Percentiles rank a stretch among this genome's conserved stretches.
These are phyloP conservation scores for Rhamnella rubrinervis DNA, from an alignment of 331 rosid genomes.

Conservation along the genomic window DNA sequence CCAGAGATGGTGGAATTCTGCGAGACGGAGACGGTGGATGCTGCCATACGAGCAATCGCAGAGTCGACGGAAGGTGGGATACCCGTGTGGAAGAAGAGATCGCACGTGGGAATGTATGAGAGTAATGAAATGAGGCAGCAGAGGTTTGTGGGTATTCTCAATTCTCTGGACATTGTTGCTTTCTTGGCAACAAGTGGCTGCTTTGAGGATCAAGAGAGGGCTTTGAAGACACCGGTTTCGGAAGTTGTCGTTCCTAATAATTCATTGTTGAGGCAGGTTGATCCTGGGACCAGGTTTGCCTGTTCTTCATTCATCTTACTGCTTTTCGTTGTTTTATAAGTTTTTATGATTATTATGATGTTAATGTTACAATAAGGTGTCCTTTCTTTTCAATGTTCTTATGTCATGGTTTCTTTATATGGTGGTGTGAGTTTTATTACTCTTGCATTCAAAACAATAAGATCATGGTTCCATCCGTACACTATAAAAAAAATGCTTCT, in stretches of 20 bases:
- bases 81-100: slow-evolving; percentile 80
- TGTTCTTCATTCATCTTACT: not conserved
- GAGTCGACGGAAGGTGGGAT: slow-evolving; percentile 85
- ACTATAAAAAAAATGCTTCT: no score
- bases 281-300: slow-evolving; percentile 88
- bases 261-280: slow-evolving; percentile 73
- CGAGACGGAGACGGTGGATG: slow-evolving; percentile 78
- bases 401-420: not conserved
- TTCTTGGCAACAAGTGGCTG: slow-evolving; percentile 66
- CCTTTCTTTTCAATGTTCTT: no score
- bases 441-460: no score
- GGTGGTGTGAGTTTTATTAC: not conserved
- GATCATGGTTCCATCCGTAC: no score
- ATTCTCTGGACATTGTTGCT: slow-evolving; percentile 80
- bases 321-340: not conserved
- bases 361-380: not conserved
- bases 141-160: slow-evolving; percentile 91
- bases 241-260: slow-evolving; percentile 58
- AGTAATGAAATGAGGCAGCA: slow-evolving; percentile 79
- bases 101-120: slow-evolving; percentile 51
- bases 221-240: slow-evolving; percentile 71
- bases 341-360: not conserved
- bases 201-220: slow-evolving; percentile 84
- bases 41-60: slow-evolving; percentile 75
- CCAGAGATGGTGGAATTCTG: slow-evolving; percentile 88